These are phyloP conservation scores for Scheffersomyces lignicola DNA, from an alignment of 1,139 yeast genomes.

Conservation along the genomic window DNA sequence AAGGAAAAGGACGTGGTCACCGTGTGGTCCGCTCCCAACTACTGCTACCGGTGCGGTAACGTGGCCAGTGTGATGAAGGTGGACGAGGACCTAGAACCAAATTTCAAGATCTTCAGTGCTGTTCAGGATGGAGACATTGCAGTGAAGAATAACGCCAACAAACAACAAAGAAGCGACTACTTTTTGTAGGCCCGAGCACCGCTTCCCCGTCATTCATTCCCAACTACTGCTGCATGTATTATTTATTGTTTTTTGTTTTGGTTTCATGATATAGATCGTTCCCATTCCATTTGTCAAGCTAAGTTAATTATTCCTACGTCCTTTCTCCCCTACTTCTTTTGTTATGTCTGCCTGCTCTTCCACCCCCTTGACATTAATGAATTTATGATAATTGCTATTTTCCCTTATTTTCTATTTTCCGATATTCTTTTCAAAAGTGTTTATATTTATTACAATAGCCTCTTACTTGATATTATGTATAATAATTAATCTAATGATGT, in stretches of 20 bases:
- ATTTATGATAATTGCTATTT: background rate
- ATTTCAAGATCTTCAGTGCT: constrained; percentile 91
- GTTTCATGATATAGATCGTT: constrained; percentile 1
- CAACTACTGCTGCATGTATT: background rate
- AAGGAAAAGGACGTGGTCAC: constrained; percentile 94
- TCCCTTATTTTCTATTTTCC: constrained; percentile 1
- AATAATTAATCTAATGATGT: constrained; percentile 2
- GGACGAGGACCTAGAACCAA: constrained; percentile 82
- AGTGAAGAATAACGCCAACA: constrained; percentile 65
- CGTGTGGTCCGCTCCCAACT: constrained; percentile 98
- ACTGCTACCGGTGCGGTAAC: constrained; percentile 96
- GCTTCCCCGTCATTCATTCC: background rate
- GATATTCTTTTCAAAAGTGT: background rate
- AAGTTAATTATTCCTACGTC: background rate
- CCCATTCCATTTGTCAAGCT: background rate
- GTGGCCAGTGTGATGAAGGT: constrained; percentile 98
- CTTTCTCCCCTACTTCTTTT: no score
- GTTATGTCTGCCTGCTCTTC: background rate
- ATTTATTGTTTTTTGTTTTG: background rate
- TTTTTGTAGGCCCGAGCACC: constrained; percentile 48
- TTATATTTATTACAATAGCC: constrained; percentile 1
- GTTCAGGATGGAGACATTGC: constrained; percentile 87
- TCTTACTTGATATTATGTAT: background rate
- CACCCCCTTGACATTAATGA: constrained; percentile 2
- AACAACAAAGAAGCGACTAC: constrained; percentile 81